These are phyloP conservation scores for Teunomyces pallodes DNA, from an alignment of 805 yeast species.

Conservation along the genomic window DNA sequence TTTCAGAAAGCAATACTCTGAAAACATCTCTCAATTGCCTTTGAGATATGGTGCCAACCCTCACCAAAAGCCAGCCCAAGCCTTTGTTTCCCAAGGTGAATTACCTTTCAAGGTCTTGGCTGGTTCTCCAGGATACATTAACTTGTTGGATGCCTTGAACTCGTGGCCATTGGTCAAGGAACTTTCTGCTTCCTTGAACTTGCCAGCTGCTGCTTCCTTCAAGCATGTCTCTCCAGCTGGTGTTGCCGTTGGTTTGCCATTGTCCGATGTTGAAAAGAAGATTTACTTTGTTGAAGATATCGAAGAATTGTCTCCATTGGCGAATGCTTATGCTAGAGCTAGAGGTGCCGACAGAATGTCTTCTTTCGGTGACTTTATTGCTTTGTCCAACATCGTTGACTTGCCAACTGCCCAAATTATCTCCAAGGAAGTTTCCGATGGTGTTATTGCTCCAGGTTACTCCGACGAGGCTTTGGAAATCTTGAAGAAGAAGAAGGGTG, in stretches of 20 bases:
- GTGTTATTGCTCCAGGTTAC: conserved; percentile 98
- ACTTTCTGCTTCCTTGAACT: conserved; percentile 85
- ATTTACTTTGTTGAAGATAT: conserved; percentile 93
- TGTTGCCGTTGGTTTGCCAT: conserved; percentile 94
- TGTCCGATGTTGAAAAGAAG: conserved; percentile 87
- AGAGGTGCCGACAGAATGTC: conserved; percentile 99
- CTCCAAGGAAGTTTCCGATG: conserved; percentile 96
- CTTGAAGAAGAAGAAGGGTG: conserved; percentile 89
- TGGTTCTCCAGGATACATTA: conserved; percentile 98
- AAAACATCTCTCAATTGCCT: conserved; percentile 84
- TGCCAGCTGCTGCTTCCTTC: conserved; percentile 98
- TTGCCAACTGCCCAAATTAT: conserved; percentile 94
- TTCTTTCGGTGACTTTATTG: conserved; percentile 97
- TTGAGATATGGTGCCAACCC: conserved; percentile 99
- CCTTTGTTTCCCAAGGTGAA: conserved; percentile 80
- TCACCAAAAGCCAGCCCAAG: conserved; percentile 99
- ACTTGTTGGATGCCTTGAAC: conserved; percentile 92
- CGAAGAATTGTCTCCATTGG: conserved; percentile 93
- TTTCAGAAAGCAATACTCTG: conserved; percentile 95
- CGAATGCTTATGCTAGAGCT: conserved; percentile 98
- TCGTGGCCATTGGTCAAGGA: conserved; percentile 99
- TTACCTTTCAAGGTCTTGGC: conserved; percentile 90
- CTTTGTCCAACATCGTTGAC: conserved; percentile 94
- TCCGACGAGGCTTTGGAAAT: conserved; percentile 88
- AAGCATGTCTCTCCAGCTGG: conserved; percentile 99